Evolutionary conservation across 805 yeast species (phyloP).

Genomic region (Yarrowia phangngaensis): DNA sequence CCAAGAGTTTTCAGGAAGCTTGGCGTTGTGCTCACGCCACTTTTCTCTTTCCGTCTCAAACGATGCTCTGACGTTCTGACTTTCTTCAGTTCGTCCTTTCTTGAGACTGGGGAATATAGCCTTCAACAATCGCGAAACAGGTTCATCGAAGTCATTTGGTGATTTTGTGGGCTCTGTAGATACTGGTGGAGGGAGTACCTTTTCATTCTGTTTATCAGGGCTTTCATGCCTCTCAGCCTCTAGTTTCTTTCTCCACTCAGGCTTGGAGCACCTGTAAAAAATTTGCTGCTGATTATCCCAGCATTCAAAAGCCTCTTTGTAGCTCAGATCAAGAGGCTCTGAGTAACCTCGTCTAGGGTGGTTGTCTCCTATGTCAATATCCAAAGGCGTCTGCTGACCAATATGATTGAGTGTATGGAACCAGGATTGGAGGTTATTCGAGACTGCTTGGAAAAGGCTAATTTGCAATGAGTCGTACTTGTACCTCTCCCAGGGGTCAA

Average conservation of each 20-base stretch:
- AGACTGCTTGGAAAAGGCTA: neutral
- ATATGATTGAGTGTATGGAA: conserved; percentile 4
- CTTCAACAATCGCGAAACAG: conserved; percentile 1
- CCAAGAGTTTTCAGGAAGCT: too few relatives aligned
- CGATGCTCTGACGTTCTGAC: neutral
- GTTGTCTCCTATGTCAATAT: conserved; percentile 14
- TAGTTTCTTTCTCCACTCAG: conserved; percentile 7
- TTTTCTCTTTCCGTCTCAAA: too few relatives aligned
- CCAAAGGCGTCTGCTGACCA: conserved; percentile 17
- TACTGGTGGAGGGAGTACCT: conserved; percentile 4
- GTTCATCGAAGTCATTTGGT: conserved; percentile 20
- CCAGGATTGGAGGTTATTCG: conserved; percentile 14
- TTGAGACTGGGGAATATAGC: neutral
- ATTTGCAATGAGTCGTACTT: neutral
- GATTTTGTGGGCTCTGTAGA: conserved; percentile 19
- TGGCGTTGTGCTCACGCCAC: too few relatives aligned
- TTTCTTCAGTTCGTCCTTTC: neutral
- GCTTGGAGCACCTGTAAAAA: conserved; percentile 8
- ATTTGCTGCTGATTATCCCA: neutral
- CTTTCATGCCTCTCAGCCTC: neutral
- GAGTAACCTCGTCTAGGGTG: conserved; percentile 3
- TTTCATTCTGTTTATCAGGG: neutral
- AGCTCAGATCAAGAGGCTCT: conserved; percentile 1
- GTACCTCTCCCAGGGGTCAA: conserved; percentile 16
- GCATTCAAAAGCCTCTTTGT: conserved; percentile 4